Evolutionary conservation across 2,329 filamentous ascomycete genomes (phyloP).

Genomic region (Diplodia seriata): DNA sequence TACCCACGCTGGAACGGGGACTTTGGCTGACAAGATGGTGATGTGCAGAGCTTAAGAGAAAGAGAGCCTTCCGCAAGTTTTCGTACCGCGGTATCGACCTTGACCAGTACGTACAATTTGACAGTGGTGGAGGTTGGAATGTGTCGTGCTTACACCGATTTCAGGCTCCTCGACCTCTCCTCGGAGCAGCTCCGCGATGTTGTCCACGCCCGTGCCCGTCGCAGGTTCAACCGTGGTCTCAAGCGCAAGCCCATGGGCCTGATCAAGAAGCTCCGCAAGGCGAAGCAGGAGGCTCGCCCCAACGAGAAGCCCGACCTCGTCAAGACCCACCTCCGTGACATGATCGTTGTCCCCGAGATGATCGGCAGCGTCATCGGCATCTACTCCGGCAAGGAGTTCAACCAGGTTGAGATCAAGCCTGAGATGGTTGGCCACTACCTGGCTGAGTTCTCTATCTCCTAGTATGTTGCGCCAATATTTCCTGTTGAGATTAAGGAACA

Average conservation of each 20-base stretch:
- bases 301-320: conserved; percentile 99
- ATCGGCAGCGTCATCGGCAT: conserved; percentile 98
- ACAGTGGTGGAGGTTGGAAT: conserved; percentile 30
- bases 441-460: conserved; percentile 99
- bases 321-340: conserved; percentile 99
- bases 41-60: conserved; percentile 88
- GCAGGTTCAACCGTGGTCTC: conserved; percentile 99
- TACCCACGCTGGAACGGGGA: conserved; percentile 33
- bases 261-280: conserved; percentile 99
- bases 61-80: conserved; percentile 99
- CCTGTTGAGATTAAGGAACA: background rate
- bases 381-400: conserved; percentile 99
- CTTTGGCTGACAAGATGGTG: conserved; percentile 32
- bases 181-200: conserved; percentile 99
- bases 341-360: conserved; percentile 99
- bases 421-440: conserved; percentile 99
- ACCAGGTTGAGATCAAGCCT: conserved; percentile 99
- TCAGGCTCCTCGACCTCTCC: conserved; percentile 95
- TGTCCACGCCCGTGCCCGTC: conserved; percentile 97
- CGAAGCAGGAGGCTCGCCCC: conserved; percentile 97
- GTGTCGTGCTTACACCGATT: conserved; percentile 37
- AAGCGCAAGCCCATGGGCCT: conserved; percentile 99
- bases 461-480: conserved; percentile 69
- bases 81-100: conserved; percentile 99
- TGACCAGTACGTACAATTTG: conserved; percentile 79